Conservation (phyloP, 176 grass and related monocot species). For the Raddia guianensis region DNA sequence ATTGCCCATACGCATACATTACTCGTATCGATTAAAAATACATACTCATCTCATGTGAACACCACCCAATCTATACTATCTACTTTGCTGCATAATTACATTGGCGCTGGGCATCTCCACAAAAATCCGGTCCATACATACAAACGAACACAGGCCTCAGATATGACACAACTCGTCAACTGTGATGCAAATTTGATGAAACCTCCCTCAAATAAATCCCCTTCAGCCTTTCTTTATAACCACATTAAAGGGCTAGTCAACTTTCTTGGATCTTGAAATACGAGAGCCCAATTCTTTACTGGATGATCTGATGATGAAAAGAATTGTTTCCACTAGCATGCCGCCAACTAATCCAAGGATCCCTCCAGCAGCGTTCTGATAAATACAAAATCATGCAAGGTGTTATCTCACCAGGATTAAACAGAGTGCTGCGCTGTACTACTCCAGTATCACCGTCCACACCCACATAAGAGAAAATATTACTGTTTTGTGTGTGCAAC, state of each 20-base stretch:
- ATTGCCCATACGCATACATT: too few species aligned
- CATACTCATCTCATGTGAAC: too few species aligned
- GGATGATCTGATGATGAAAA: conserved; percentile 84
- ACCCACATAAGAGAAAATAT: not conserved
- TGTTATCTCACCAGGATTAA: conserved; percentile 2
- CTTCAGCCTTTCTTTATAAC: not conserved
- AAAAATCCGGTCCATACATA: not conserved
- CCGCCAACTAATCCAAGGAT: conserved; percentile 83
- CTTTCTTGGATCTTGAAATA: conserved; percentile 55
- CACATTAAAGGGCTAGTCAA: conserved; percentile 42
- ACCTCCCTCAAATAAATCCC: not conserved
- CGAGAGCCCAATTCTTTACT: conserved; percentile 57
- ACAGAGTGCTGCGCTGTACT: not conserved
- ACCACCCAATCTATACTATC: too few species aligned
- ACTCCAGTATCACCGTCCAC: not conserved
- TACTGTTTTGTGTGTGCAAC: not conserved
- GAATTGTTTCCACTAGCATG: conserved; percentile 85
- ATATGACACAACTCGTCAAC: not conserved
- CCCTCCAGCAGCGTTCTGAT: conserved; percentile 86
- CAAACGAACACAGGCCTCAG: not conserved
- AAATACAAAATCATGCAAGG: conserved; percentile 10
- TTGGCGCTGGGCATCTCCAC: too few species aligned
- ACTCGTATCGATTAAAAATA: too few species aligned
- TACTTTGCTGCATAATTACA: not conserved
- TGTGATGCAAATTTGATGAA: too few species aligned